A percentile compares a stretch with the other conserved stretches of the same genome.
These are phyloP conservation scores for Helotiales sp. DNA, from an alignment of 2,329 filamentous ascomycete genomes.

Conservation along the genomic window DNA sequence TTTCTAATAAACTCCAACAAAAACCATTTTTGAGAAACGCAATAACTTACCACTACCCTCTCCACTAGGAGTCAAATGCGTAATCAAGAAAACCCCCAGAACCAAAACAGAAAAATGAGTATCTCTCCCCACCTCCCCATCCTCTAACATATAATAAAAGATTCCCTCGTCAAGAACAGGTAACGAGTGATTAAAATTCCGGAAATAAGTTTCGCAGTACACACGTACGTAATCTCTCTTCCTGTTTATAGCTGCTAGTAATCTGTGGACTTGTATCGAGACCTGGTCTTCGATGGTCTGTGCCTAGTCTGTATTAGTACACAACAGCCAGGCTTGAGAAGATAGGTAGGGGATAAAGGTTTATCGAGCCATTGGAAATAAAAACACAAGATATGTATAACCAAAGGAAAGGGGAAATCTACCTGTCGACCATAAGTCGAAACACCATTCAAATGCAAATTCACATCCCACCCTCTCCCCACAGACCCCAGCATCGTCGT, in stretches of 20 bases:
- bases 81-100: constrained; percentile 14
- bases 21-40: too few species aligned
- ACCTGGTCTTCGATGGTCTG: constrained; percentile 12
- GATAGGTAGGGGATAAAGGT: background rate
- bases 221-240: constrained; percentile 7
- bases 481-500: too few species aligned
- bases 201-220: constrained; percentile 15
- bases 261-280: constrained; percentile 4
- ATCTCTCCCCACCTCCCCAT: constrained; percentile 5
- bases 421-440: too few species aligned
- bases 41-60: too few species aligned
- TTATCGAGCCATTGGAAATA: too few species aligned
- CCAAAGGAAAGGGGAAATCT: too few species aligned
- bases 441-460: too few species aligned
- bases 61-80: constrained; percentile 5
- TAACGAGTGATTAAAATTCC: constrained; percentile 8
- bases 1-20: too few species aligned
- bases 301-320: background rate
- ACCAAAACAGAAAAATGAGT: constrained; percentile 18
- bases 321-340: background rate
- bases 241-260: constrained; percentile 12
- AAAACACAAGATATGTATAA: too few species aligned
- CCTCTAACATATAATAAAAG: constrained; percentile 14
- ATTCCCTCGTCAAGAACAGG: constrained; percentile 17
- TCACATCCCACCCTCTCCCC: too few species aligned